These are phyloP conservation scores for Fusarium algeriense DNA, from an alignment of 2,329 filamentous ascomycete genomes.

Conservation along the genomic window DNA sequence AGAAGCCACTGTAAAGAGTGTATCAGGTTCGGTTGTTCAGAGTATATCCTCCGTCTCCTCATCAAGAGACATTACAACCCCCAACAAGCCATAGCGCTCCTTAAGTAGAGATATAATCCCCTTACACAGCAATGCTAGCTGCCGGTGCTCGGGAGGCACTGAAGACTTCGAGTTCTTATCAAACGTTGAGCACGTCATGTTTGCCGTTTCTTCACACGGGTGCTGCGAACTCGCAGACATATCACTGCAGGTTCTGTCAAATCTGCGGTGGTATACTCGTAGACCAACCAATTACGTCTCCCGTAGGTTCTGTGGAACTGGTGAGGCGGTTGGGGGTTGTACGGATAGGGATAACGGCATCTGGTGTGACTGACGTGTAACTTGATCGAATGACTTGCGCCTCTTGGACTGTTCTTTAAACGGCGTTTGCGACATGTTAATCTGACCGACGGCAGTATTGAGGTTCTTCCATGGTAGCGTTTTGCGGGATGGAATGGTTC, in stretches of 20 bases:
- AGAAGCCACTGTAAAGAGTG: conserved; percentile 31
- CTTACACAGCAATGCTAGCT: conserved; percentile 24
- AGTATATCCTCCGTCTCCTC: conserved; percentile 17
- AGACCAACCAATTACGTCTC: conserved; percentile 9
- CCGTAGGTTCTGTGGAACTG: conserved; percentile 15
- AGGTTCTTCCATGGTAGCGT: background rate
- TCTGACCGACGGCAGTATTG: conserved; percentile 13
- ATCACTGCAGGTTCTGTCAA: conserved; percentile 25
- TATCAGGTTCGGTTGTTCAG: conserved; percentile 24
- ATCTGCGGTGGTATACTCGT: conserved; percentile 4
- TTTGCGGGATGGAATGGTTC: background rate
- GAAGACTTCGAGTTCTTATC: conserved; percentile 26
- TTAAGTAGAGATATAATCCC: conserved; percentile 34
- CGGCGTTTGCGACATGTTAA: conserved; percentile 26
- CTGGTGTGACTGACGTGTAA: conserved; percentile 32
- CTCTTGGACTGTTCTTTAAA: conserved; percentile 2
- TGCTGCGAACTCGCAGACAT: conserved; percentile 14
- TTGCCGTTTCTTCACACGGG: conserved; percentile 27
- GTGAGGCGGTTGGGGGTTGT: background rate
- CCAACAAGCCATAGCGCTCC: background rate
- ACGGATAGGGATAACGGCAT: conserved; percentile 36
- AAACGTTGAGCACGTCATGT: conserved; percentile 28
- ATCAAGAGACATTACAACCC: conserved; percentile 1
- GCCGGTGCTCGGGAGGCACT: conserved; percentile 14
- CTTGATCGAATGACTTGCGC: conserved; percentile 11